Percentiles rank a stretch among this genome's conserved stretches.
These are phyloP conservation scores for Vararia minispora DNA, from an alignment of 768 basidiomycete species.

Conservation along the genomic window DNA sequence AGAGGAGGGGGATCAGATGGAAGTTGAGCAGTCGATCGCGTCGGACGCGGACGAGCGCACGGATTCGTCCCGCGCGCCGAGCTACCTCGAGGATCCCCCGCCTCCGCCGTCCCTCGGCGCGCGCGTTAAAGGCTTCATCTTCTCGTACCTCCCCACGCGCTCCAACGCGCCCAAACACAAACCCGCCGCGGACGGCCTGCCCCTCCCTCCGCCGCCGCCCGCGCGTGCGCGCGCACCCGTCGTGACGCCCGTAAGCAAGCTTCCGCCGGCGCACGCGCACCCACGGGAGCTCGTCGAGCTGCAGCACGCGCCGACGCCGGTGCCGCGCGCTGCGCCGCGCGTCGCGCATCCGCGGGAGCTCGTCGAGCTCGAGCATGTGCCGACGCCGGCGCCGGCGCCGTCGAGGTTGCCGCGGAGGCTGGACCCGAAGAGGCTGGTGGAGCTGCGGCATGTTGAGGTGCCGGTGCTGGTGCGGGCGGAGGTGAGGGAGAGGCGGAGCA, in stretches of 20 bases:
- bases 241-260: constrained; percentile 44
- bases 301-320: constrained; percentile 36
- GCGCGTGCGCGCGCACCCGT: constrained; percentile 44
- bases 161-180: constrained; percentile 23
- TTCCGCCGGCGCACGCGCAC: constrained; percentile 30
- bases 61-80: background rate
- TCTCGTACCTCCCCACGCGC: constrained; percentile 47
- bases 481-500: constrained; percentile 47
- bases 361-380: constrained; percentile 48
- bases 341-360: constrained; percentile 46
- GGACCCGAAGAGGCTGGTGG: constrained; percentile 36
- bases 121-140: constrained; percentile 45
- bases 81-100: constrained; percentile 6
- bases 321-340: constrained; percentile 26
- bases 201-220: constrained; percentile 42
- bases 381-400: constrained; percentile 22
- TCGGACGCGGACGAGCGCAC: background rate
- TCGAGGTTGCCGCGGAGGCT: no score
- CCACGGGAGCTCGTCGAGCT: constrained; percentile 61
- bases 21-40: background rate
- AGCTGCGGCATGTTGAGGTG: constrained; percentile 37
- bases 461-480: constrained; percentile 19
- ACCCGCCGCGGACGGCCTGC: constrained; percentile 30
- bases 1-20: no score
- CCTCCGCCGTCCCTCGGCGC: constrained; percentile 30